phyloP scores from a whole-genome alignment of 2,329 filamentous ascomycete genomes.

The Scedosporium minutisporum region DNA sequence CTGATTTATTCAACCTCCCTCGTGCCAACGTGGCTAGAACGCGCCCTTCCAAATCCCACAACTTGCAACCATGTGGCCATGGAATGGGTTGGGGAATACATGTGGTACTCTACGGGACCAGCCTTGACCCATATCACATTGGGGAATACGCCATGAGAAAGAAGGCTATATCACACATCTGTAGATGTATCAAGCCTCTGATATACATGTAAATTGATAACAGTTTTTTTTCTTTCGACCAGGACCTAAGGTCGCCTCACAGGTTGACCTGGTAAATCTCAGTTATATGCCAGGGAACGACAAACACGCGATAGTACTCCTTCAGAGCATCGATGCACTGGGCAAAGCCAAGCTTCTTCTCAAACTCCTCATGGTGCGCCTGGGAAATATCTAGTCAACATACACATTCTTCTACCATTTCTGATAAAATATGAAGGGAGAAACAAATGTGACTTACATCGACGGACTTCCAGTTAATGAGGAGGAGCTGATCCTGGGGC shows the following conservation, averaged over 20 bases:
- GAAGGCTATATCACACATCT: neutral
- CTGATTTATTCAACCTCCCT: too few species aligned
- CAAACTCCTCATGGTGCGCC: constrained; percentile 7
- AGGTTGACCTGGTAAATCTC: neutral
- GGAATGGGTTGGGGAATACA: too few species aligned
- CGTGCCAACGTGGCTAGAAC: too few species aligned
- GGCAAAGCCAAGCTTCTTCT: constrained; percentile 6
- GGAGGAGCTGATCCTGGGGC: constrained; percentile 6
- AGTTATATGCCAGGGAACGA: constrained; percentile 9
- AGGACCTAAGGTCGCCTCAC: neutral
- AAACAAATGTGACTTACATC: constrained; percentile 4
- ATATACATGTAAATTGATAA: neutral
- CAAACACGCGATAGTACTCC: constrained; percentile 8
- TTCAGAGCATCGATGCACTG: constrained; percentile 6
- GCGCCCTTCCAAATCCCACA: too few species aligned
- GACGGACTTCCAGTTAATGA: constrained; percentile 9
- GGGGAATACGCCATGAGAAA: too few species aligned
- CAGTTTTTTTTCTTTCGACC: too few species aligned
- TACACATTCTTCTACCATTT: neutral
- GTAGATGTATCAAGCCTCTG: neutral
- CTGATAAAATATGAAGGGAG: neutral
- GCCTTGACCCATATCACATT: too few species aligned
- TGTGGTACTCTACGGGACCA: too few species aligned
- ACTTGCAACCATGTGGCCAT: too few species aligned
- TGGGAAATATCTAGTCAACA: neutral